Conservation (phyloP, 1,284 basidiomycete species). For the Sanghuangporus weigelae region DNA sequence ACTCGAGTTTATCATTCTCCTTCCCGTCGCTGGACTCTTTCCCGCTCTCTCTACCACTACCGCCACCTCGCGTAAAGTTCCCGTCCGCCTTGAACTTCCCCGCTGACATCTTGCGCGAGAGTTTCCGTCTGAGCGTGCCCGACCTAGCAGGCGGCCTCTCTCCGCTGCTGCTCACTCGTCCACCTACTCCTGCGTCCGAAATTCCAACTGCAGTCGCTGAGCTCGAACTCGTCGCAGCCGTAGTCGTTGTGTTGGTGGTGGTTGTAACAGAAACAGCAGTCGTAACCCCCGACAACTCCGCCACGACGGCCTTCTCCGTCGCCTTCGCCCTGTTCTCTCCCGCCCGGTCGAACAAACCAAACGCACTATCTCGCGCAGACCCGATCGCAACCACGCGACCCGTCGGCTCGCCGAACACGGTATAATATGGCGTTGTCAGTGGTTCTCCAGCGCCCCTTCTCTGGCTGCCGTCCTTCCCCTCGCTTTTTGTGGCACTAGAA, state of each 20-base stretch:
- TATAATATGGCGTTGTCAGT: conserved; percentile 42
- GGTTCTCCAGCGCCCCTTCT: neutral
- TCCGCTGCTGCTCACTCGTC: neutral
- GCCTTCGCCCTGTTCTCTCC: conserved; percentile 5
- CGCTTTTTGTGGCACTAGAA: conserved; percentile 2
- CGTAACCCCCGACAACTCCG: conserved; percentile 2
- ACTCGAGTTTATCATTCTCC: conserved; percentile 12
- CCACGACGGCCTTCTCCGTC: conserved; percentile 11
- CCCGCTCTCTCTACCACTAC: conserved; percentile 9
- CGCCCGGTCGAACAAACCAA: conserved; percentile 17
- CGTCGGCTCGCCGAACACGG: conserved; percentile 44
- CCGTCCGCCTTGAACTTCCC: conserved; percentile 36
- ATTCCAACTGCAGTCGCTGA: neutral
- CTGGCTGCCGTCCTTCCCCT: neutral
- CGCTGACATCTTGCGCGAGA: conserved; percentile 44
- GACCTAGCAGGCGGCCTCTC: conserved; percentile 1
- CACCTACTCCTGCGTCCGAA: neutral
- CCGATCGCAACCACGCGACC: conserved; percentile 42
- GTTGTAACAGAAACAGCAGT: neutral
- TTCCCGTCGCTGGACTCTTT: conserved; percentile 13
- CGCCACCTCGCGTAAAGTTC: conserved; percentile 19
- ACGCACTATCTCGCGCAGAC: conserved; percentile 34
- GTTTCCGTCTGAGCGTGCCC: conserved; percentile 23
- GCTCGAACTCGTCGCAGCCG: neutral
- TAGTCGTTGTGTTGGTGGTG: neutral